Evolutionary conservation across 2,329 filamentous ascomycete genomes (phyloP).

Genomic region (Cordyceps tenuipes): DNA sequence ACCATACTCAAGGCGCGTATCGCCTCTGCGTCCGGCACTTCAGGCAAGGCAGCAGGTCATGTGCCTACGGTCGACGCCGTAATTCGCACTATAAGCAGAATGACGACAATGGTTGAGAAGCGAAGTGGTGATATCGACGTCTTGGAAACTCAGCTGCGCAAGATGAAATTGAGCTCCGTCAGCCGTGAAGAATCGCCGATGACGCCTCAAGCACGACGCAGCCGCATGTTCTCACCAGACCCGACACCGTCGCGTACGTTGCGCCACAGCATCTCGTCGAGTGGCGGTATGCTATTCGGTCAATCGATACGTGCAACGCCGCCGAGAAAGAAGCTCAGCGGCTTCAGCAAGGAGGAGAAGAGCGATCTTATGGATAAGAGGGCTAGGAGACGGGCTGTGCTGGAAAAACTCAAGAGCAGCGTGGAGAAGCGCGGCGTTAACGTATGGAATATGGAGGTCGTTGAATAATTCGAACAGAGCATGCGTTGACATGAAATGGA

Average conservation of each 20-base stretch:
- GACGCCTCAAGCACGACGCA: conserved; percentile 30
- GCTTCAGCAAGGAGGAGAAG: conserved; percentile 53
- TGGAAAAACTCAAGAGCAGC: conserved; percentile 41
- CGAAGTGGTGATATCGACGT: conserved; percentile 86
- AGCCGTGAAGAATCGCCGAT: conserved; percentile 37
- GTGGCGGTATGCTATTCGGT: conserved; percentile 31
- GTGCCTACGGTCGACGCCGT: conserved; percentile 87
- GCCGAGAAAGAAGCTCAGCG: conserved; percentile 53
- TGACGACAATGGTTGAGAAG: conserved; percentile 88
- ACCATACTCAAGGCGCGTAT: conserved; percentile 73
- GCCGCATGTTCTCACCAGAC: conserved; percentile 36
- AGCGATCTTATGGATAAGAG: conserved; percentile 44
- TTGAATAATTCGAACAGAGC: conserved; percentile 27
- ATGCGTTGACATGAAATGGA: conserved; percentile 14
- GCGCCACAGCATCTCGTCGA: conserved; percentile 29
- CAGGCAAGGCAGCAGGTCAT: conserved; percentile 37
- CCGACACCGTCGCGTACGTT: conserved; percentile 32
- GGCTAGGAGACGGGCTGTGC: conserved; percentile 43
- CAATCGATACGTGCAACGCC: conserved; percentile 33
- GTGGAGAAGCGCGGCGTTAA: conserved; percentile 42
- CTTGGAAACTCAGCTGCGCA: conserved; percentile 77
- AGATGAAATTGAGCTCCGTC: conserved; percentile 46
- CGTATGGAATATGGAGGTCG: conserved; percentile 42
- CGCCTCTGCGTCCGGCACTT: conserved; percentile 45
- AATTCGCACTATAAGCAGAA: conserved; percentile 81